Evolutionary conservation across 805 yeast species (phyloP).

Genomic region (Yamadazyma akitaensis): DNA sequence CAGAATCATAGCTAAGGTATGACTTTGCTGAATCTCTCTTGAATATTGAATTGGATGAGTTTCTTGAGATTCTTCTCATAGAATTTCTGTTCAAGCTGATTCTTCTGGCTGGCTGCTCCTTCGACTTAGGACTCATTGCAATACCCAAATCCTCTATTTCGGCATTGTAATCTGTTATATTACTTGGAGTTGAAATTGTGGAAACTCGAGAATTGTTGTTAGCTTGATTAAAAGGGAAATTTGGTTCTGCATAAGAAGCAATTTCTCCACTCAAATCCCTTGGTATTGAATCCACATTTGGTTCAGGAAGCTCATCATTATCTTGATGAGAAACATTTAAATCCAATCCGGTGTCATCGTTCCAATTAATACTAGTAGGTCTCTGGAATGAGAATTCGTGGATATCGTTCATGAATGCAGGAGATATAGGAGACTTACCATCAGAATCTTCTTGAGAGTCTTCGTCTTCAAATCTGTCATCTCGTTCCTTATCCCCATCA

Average conservation of each 20-base stretch:
- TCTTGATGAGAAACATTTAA: not conserved
- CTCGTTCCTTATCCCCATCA: conserved; percentile 14
- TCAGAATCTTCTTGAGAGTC: conserved; percentile 2
- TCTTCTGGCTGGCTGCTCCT: conserved; percentile 19
- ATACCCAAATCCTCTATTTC: conserved; percentile 43
- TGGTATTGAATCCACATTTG: not conserved
- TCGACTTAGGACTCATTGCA: conserved; percentile 37
- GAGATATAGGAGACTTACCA: conserved; percentile 4
- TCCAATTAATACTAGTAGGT: conserved; percentile 43
- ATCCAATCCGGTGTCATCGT: conserved; percentile 25
- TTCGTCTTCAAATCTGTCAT: not conserved
- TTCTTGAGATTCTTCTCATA: conserved; percentile 19
- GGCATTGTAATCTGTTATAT: conserved; percentile 36
- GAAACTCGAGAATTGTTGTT: conserved; percentile 12
- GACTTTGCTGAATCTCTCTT: conserved; percentile 45
- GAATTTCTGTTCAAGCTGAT: conserved; percentile 21
- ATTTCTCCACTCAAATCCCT: conserved; percentile 4
- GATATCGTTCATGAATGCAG: conserved; percentile 13
- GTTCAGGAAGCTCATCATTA: conserved; percentile 2
- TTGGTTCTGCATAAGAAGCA: conserved; percentile 6
- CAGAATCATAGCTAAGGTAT: conserved; percentile 60
- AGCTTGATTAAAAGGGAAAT: conserved; percentile 4
- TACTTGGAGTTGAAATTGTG: conserved; percentile 31
- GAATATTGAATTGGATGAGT: conserved; percentile 31
- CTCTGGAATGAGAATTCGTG: conserved; percentile 32